Conservation (phyloP, 495 filamentous ascomycete species). For the Chaetomium fimeti region DNA sequence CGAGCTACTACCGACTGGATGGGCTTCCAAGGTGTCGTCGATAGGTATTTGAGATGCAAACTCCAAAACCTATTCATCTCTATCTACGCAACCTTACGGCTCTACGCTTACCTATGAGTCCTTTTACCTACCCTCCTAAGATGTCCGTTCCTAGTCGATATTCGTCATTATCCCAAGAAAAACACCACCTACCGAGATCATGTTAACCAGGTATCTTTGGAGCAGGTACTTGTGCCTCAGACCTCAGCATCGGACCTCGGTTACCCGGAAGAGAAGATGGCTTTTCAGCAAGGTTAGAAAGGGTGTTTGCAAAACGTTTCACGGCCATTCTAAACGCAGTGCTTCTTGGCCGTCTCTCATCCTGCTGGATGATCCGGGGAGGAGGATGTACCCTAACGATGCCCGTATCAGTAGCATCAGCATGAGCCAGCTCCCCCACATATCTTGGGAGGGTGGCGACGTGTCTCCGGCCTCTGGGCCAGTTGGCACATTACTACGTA, state of each 20-base stretch:
- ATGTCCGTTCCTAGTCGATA: background rate
- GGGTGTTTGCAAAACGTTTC: background rate
- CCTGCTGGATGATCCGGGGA: background rate
- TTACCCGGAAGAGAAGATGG: background rate
- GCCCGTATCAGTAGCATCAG: constrained; percentile 6
- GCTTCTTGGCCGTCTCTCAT: constrained; percentile 2
- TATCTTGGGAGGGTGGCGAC: background rate
- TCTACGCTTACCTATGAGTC: background rate
- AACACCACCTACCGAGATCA: background rate
- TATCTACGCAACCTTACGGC: too few relatives aligned
- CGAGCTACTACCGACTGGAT: background rate
- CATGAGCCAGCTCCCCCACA: constrained; percentile 3
- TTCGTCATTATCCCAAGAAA: background rate
- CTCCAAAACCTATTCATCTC: too few relatives aligned
- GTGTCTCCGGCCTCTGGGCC: background rate
- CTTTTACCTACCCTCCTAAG: background rate
- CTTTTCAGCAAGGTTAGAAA: background rate
- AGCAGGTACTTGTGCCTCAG: background rate
- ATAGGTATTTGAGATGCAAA: background rate
- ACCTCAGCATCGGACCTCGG: background rate
- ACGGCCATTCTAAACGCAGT: background rate
- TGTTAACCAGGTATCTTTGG: background rate
- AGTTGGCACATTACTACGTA: background rate
- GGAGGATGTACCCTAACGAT: background rate
- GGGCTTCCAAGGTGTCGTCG: background rate